These are phyloP conservation scores for Pittosporum tobira DNA, from an alignment of 129 eudicot species.

Conservation along the genomic window DNA sequence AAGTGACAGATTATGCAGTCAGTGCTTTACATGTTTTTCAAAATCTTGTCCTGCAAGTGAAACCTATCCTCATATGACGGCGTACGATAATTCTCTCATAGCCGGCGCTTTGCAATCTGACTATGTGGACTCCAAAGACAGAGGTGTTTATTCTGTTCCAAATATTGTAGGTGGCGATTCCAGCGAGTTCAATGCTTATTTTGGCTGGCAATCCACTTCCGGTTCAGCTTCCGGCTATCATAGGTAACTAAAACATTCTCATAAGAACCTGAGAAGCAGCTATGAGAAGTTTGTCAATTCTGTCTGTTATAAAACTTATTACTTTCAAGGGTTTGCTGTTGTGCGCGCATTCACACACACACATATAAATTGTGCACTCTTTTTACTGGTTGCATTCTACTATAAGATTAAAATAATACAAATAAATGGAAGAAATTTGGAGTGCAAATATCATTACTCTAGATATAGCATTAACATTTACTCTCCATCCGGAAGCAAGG, in stretches of 20 bases:
- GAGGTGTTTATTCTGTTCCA: constrained; percentile 67
- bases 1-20: constrained; percentile 41
- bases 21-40: constrained; percentile 51
- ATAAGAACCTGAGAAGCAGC: too few relatives aligned
- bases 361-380: too few relatives aligned
- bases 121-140: constrained; percentile 44
- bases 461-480: too few relatives aligned
- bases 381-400: too few relatives aligned
- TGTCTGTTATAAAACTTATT: too few relatives aligned
- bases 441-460: too few relatives aligned
- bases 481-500: too few relatives aligned
- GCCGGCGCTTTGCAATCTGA: constrained; percentile 69
- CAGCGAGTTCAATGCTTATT: constrained; percentile 35
- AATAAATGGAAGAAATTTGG: too few relatives aligned
- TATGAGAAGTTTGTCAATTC: too few relatives aligned
- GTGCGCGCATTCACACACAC: too few relatives aligned
- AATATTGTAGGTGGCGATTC: constrained; percentile 40
- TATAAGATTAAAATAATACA: too few relatives aligned
- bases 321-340: too few relatives aligned
- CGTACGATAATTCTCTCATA: constrained; percentile 44
- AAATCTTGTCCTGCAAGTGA: constrained; percentile 70
- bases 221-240: constrained; percentile 71
- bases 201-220: constrained; percentile 57
- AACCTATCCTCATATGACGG: constrained; percentile 73
- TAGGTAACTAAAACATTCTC: constrained; percentile 26